Conservation (phyloP, 2,329 filamentous ascomycete genomes). For the Samsoniella hepiali region DNA sequence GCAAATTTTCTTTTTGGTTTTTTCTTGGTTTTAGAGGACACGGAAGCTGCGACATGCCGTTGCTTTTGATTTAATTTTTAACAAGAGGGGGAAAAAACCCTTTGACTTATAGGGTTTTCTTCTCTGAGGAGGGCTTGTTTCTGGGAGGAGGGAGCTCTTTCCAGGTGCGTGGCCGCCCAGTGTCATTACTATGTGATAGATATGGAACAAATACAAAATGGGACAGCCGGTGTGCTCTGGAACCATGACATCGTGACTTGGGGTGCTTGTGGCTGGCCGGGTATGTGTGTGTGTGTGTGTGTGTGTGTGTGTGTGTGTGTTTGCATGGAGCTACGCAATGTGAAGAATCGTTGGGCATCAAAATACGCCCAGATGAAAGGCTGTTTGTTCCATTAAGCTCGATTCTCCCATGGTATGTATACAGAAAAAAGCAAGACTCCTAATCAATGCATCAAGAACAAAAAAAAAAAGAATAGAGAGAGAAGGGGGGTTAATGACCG, state of each 20-base stretch:
- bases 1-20: not conserved
- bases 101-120: not conserved
- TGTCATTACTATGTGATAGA: conserved; percentile 19
- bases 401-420: conserved; percentile 7
- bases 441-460: not conserved
- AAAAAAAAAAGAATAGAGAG: not conserved
- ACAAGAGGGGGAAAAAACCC: not conserved
- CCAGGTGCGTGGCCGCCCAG: conserved; percentile 12
- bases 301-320: no score
- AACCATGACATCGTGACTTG: not conserved
- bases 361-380: not conserved
- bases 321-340: not conserved
- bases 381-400: not conserved
- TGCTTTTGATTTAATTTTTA: conserved; percentile 5
- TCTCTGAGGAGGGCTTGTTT: conserved; percentile 2
- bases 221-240: conserved; percentile 15
- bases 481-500: not conserved
- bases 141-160: not conserved
- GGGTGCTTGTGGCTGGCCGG: no score
- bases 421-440: not conserved
- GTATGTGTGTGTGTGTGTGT: no score
- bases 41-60: not conserved
- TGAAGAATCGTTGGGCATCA: not conserved
- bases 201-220: conserved; percentile 17
- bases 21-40: conserved; percentile 11